Percentiles rank a stretch among this genome's conserved stretches.
Conservation (phyloP, 805 yeast genomes). For the Ogataea glucozyma region DNA sequence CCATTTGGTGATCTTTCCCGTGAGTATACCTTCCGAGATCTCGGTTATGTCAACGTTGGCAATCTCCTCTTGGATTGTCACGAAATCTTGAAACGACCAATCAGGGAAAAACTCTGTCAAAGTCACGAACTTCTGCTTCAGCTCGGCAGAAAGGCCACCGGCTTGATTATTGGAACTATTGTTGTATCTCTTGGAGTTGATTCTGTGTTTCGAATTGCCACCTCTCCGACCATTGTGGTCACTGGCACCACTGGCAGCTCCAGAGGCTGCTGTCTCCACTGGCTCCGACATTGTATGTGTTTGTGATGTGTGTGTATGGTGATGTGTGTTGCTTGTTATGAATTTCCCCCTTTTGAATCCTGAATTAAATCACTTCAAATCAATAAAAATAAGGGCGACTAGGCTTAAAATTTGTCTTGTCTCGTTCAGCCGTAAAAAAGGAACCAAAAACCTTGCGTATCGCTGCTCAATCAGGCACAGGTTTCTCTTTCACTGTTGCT, state of each 20-base stretch:
- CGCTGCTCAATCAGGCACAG: constrained; percentile 9
- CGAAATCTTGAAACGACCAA: constrained; percentile 87
- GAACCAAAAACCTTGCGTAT: constrained; percentile 6
- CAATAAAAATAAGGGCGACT: constrained; percentile 1
- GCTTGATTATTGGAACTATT: constrained; percentile 20
- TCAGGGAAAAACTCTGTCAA: constrained; percentile 89
- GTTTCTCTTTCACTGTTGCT: constrained; percentile 4
- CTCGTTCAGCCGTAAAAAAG: constrained; percentile 6
- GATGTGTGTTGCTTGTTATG: constrained; percentile 14
- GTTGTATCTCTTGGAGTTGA: constrained; percentile 46
- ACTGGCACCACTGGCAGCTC: constrained; percentile 12
- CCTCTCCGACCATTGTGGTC: constrained; percentile 24
- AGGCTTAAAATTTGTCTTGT: neutral
- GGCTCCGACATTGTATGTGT: constrained; percentile 32
- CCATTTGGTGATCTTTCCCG: constrained; percentile 91
- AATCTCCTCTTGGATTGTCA: constrained; percentile 72
- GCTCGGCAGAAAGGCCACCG: constrained; percentile 20
- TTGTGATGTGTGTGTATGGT: constrained; percentile 21
- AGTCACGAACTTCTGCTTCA: constrained; percentile 48
- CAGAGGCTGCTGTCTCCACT: constrained; percentile 23
- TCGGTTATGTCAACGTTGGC: constrained; percentile 65
- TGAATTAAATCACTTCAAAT: neutral
- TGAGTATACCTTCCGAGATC: constrained; percentile 84
- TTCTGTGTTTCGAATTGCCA: constrained; percentile 39
- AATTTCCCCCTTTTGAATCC: constrained; percentile 1